Evolutionary conservation across 768 basidiomycete genomes (phyloP).

Genomic region (Lactarius sanguifluus): DNA sequence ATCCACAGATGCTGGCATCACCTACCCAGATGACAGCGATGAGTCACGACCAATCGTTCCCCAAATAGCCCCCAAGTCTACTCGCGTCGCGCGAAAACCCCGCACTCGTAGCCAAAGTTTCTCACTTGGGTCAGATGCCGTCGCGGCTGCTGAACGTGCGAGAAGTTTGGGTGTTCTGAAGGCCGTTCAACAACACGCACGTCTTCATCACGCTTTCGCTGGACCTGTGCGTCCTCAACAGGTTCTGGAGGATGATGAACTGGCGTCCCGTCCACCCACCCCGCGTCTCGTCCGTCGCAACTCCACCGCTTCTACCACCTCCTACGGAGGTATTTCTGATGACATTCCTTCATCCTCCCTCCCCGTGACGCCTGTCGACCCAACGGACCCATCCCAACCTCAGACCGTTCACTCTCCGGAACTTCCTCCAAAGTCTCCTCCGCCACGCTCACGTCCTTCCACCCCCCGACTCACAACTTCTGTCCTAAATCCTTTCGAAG

Average conservation of each 20-base stretch:
- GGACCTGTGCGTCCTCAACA: constrained; percentile 26
- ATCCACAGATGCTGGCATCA: constrained; percentile 48
- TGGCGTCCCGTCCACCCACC: constrained; percentile 29
- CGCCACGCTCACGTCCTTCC: not conserved
- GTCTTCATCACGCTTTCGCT: constrained; percentile 57
- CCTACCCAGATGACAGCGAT: constrained; percentile 58
- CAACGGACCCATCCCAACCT: constrained; percentile 34
- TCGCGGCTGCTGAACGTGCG: constrained; percentile 43
- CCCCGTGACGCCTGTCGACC: constrained; percentile 8
- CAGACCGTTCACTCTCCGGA: constrained; percentile 32
- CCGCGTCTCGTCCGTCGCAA: constrained; percentile 47
- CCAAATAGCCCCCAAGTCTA: constrained; percentile 33
- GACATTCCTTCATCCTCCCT: constrained; percentile 22
- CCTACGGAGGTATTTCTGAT: constrained; percentile 30
- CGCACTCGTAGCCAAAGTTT: constrained; percentile 63
- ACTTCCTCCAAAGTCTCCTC: not conserved
- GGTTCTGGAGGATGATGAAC: constrained; percentile 24
- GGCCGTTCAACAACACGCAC: constrained; percentile 62
- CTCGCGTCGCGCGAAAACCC: constrained; percentile 34
- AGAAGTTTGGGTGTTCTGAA: constrained; percentile 53
- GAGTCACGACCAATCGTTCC: constrained; percentile 40
- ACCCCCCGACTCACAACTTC: not conserved
- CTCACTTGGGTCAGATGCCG: constrained; percentile 46
- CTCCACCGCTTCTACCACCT: constrained; percentile 36
- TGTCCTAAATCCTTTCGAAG: constrained; percentile 30